A percentile compares a stretch with the other conserved stretches of the same genome.
These are phyloP conservation scores for Artomyces pyxidatus DNA, from an alignment of 768 basidiomycete genomes.

Conservation along the genomic window DNA sequence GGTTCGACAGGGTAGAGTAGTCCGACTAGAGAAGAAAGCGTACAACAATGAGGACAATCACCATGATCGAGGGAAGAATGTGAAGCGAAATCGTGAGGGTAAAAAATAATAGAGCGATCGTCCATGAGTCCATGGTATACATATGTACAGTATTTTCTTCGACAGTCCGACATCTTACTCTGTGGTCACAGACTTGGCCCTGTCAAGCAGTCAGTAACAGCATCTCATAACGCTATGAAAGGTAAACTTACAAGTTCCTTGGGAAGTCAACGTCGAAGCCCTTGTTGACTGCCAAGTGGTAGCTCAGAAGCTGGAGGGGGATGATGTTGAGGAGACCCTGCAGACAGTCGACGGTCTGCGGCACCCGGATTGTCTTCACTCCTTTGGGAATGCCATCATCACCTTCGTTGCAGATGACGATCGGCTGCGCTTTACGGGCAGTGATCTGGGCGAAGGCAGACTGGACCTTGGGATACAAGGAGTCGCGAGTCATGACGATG, in stretches of 20 bases:
- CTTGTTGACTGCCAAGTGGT: constrained; percentile 92
- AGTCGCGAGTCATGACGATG: constrained; percentile 99
- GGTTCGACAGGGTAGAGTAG: not conserved
- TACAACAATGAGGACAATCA: not conserved
- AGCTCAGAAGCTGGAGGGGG: constrained; percentile 90
- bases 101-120: not conserved
- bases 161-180: constrained; percentile 17
- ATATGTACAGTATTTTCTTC: constrained; percentile 7
- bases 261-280: constrained; percentile 99
- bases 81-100: not conserved
- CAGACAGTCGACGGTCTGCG: constrained; percentile 87
- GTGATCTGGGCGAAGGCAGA: constrained; percentile 95
- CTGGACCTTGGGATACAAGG: constrained; percentile 96
- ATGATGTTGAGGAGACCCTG: constrained; percentile 97
- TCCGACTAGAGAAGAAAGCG: not conserved
- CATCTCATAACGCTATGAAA: not conserved
- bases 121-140: constrained; percentile 2
- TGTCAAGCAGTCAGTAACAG: constrained; percentile 3
- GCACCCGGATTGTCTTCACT: constrained; percentile 88
- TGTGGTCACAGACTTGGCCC: constrained; percentile 28
- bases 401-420: constrained; percentile 92
- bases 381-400: constrained; percentile 70
- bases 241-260: constrained; percentile 70
- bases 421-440: constrained; percentile 91
- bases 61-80: not conserved